Evolutionary conservation across 176 grass and related monocot genomes (phyloP), one percentile per base, ranked within the genome.

Genomic region (Avena sativa): DNA sequence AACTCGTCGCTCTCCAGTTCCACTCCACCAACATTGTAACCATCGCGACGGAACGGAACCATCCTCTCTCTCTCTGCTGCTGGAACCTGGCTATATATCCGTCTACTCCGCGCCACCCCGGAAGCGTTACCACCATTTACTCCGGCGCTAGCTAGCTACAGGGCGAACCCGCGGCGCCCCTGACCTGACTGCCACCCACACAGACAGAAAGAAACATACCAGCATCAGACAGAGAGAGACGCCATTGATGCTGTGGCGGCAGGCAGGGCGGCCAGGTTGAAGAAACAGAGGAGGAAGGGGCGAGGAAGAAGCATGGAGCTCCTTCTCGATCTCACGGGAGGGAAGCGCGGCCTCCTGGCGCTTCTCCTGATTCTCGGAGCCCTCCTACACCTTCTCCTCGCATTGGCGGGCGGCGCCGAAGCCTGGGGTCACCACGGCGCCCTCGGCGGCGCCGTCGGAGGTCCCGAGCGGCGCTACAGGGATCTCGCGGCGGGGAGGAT

Each of bases 401-500:
- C 74, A 36, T 77, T 36, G 74, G 9, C 26, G 26, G 15, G 50
- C 50, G 74, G 74, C 74, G 50, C 74, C 0, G 26, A 77, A 10
- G 74, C 50, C 15, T 77, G 49, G 74, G 62, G 77, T 12, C 77
- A 71, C 50, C 32, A 79, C 85, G 26, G 25, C 19, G 71, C 49
- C 32, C 32, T 34, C 49, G 73, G 6, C 51, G 88, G 51, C 2
- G 62, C 19, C 55, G 76, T 17, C 52, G 84, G 79, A 6, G 52
- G 16, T 4, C 51, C 15, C 32, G 89, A 87, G 84, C 79, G 89
- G 43, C 84, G 63, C 79, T 90, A 86, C 79, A 48, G 55, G 84
- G 89, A 90, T 72, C 84, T 90, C 84, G 89, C 89, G 64, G 32
- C 12, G 64, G 50, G 46, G 5, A 55, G 84, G 89, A 63, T 83